Evolutionary conservation across 306 rosid species (phyloP), one percentile per base, ranked within the genome.

Genomic region (Inga laurina): DNA sequence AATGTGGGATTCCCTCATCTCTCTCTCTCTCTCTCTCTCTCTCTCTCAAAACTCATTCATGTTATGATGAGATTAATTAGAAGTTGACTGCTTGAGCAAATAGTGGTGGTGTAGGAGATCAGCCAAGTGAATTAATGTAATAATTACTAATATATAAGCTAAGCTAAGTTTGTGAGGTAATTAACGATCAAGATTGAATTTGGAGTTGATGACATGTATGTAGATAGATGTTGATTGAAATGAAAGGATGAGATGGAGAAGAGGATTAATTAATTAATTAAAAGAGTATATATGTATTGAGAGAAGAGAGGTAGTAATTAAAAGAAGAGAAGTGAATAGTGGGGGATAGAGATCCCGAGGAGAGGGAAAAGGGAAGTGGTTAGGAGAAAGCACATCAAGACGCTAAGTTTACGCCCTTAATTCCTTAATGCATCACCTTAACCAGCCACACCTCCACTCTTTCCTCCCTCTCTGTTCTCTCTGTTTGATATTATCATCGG

Each of bases 371-470:
- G 70, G 65, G 39, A 8, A 4, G 18, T 80, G 78, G 71, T 56
- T 71, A 27, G 78, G 72, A 80, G 35, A 80, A 80, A 80, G 78
- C 10, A 79, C 24, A 79, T 79, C 82, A 69, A 43, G 45, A 54
- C n/a, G 72, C 83, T 5, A 44, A 43, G 46, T 56, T 80, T 52
- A 41, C 83, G 83, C 21, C 41, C 9, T 9, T 51, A 41, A 32
- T 39, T 32, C 49, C 5, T 35, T 59, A 13, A 0, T n/a, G 64
- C 64, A 59, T 59, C 32, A 1, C 32, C 4, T 59, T 59, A 59
- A 59, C 66, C 66, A 10, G 7, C 1, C 66, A 59, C 15, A 8
- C 24, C 30, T 8, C 66, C 32, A 8, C 64, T 18, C 4, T 56
- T 12, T 59, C 15, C 5, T 22, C 66, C 13, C 15, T 10, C 13